Percentiles rank a stretch among this genome's conserved stretches.
These are phyloP conservation scores for Zymoseptoria passerinii DNA, from an alignment of 2,329 filamentous ascomycete genomes.

Conservation along the genomic window DNA sequence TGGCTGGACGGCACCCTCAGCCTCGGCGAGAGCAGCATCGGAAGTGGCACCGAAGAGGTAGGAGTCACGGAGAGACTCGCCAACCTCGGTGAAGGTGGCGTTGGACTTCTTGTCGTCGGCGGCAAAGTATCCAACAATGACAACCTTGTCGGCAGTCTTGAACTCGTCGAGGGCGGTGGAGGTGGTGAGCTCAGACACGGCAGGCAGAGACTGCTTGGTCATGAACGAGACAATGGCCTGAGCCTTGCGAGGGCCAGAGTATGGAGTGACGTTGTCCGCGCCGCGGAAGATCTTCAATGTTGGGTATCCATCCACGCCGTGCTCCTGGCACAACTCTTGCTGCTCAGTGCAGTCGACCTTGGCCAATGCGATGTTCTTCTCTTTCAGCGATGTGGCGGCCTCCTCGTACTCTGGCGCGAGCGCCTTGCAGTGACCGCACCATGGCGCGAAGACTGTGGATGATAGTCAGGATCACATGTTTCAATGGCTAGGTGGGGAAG, in stretches of 20 bases:
- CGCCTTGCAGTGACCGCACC: conserved; percentile 98
- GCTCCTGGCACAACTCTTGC: conserved; percentile 78
- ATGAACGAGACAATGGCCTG: conserved; percentile 75
- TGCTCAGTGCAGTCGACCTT: conserved; percentile 96
- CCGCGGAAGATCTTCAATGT: conserved; percentile 99
- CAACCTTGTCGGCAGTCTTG: conserved; percentile 96
- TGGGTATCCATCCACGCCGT: conserved; percentile 93
- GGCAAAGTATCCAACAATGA: conserved; percentile 81
- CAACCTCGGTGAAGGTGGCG: conserved; percentile 71
- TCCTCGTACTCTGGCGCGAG: conserved; percentile 88
- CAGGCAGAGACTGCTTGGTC: conserved; percentile 93
- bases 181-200: conserved; percentile 73
- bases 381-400: conserved; percentile 74
- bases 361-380: conserved; percentile 75
- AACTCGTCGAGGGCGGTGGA: conserved; percentile 78
- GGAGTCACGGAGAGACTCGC: conserved; percentile 70
- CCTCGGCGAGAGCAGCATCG: conserved; percentile 76
- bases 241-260: conserved; percentile 83
- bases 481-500: background rate
- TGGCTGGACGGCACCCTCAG: conserved; percentile 80
- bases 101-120: conserved; percentile 74
- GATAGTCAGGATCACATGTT: background rate
- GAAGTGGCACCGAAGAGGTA: conserved; percentile 87
- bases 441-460: conserved; percentile 74
- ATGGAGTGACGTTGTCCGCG: conserved; percentile 68